Evolutionary conservation across 1,284 basidiomycete species (phyloP).

Genomic region (Rhodotorula glutinis): DNA sequence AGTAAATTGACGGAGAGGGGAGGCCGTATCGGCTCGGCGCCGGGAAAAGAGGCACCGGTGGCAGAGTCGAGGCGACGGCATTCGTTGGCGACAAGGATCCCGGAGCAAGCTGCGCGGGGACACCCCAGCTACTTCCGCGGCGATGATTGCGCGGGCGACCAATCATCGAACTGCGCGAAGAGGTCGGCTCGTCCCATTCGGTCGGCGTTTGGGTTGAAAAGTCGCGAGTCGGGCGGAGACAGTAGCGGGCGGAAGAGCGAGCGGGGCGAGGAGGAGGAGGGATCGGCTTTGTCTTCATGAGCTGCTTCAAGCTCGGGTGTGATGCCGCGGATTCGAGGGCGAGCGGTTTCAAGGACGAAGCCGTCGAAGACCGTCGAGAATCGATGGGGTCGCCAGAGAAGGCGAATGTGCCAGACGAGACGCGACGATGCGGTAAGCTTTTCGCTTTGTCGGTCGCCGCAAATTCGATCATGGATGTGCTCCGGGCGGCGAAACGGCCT

Average conservation of each 20-base stretch:
- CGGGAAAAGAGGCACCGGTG: conserved; percentile 1
- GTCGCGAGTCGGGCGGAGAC: conserved; percentile 15
- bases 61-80: too few relatives aligned
- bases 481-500: neutral
- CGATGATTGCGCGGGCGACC: neutral
- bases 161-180: neutral
- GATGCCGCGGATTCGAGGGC: neutral
- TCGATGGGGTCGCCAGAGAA: neutral
- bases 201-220: conserved; percentile 22
- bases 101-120: neutral
- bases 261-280: neutral
- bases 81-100: neutral
- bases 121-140: neutral
- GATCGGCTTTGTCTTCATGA: neutral
- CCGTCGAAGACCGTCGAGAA: conserved; percentile 4
- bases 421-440: conserved; percentile 6
- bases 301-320: neutral
- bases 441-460: neutral
- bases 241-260: neutral
- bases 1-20: conserved; percentile 31
- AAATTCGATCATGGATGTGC: neutral
- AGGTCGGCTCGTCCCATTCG: neutral
- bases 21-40: neutral
- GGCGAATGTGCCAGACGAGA: neutral
- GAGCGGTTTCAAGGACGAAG: neutral